Percentiles rank a stretch among this genome's conserved stretches.
phyloP scores from a whole-genome alignment of 1,284 basidiomycete genomes.

The Porodaedalea pini region DNA sequence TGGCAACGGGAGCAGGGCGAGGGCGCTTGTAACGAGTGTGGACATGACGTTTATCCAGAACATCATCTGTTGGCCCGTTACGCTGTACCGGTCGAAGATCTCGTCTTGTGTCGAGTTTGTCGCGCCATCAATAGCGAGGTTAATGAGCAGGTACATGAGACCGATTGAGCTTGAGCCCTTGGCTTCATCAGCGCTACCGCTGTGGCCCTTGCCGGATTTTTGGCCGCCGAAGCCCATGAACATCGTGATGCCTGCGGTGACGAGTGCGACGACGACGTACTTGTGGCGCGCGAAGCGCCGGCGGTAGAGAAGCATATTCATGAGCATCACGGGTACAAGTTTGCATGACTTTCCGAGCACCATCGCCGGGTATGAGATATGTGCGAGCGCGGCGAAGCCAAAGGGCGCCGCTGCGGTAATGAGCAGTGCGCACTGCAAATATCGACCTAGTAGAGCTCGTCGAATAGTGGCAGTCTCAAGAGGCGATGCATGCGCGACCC shows the following conservation, averaged over 20 bases:
- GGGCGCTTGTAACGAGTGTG: constrained; percentile 61
- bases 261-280: constrained; percentile 89
- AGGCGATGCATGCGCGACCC: constrained; percentile 27
- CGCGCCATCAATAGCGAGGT: constrained; percentile 89
- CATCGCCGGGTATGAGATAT: constrained; percentile 98
- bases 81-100: constrained; percentile 77
- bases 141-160: constrained; percentile 73
- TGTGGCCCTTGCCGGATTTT: constrained; percentile 44
- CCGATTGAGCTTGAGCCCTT: constrained; percentile 56
- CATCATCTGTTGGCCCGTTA: constrained; percentile 99
- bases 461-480: constrained; percentile 31
- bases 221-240: constrained; percentile 89
- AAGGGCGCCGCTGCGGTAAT: constrained; percentile 93
- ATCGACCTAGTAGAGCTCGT: constrained; percentile 59
- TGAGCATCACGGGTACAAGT: constrained; percentile 92
- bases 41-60: constrained; percentile 92
- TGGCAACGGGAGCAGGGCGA: constrained; percentile 69
- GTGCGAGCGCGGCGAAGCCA: constrained; percentile 89
- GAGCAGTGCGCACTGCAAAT: constrained; percentile 82
- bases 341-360: constrained; percentile 99
- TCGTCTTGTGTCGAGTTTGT: constrained; percentile 99
- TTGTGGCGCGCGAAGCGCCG: constrained; percentile 90
- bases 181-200: constrained; percentile 31
- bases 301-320: constrained; percentile 90
- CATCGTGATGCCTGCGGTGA: constrained; percentile 89